phyloP scores from a whole-genome alignment of 331 rosid genomes.

The Telfairia occidentalis region DNA sequence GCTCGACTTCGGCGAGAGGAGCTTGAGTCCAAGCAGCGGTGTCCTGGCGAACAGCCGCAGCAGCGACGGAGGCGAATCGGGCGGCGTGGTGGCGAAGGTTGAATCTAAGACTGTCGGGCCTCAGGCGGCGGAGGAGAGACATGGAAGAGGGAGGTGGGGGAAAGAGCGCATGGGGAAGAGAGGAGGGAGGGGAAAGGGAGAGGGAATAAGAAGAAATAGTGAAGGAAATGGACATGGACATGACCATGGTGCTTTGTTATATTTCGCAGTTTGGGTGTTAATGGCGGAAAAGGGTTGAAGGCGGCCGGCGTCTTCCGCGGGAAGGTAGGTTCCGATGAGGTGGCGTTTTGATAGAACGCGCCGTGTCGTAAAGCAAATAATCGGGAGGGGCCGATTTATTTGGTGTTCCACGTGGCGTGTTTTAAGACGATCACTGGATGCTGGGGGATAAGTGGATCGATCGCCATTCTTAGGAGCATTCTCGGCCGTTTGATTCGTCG shows the following conservation, averaged over 20 bases:
- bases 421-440: not conserved
- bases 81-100: slow-evolving; percentile 22
- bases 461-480: not conserved
- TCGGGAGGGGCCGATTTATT: not conserved
- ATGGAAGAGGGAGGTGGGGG: slow-evolving; percentile 40
- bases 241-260: slow-evolving; percentile 24
- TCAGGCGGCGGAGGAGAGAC: slow-evolving; percentile 66
- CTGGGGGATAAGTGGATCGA: slow-evolving; percentile 2
- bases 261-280: not conserved
- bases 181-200: slow-evolving; percentile 18
- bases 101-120: slow-evolving; percentile 23
- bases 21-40: slow-evolving; percentile 69
- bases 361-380: not conserved
- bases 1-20: slow-evolving; percentile 55
- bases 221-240: slow-evolving; percentile 28
- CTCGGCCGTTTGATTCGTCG: not conserved
- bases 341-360: slow-evolving; percentile 8
- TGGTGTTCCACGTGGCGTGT: not conserved
- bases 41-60: slow-evolving; percentile 68
- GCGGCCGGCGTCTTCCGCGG: not conserved
- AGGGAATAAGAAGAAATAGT: not conserved
- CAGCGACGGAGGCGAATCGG: slow-evolving; percentile 31
- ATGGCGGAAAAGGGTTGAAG: not conserved
- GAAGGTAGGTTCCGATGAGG: slow-evolving; percentile 1
- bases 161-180: slow-evolving; percentile 48